Conservation (phyloP, 805 yeast genomes). For the Spathaspora sp. region DNA sequence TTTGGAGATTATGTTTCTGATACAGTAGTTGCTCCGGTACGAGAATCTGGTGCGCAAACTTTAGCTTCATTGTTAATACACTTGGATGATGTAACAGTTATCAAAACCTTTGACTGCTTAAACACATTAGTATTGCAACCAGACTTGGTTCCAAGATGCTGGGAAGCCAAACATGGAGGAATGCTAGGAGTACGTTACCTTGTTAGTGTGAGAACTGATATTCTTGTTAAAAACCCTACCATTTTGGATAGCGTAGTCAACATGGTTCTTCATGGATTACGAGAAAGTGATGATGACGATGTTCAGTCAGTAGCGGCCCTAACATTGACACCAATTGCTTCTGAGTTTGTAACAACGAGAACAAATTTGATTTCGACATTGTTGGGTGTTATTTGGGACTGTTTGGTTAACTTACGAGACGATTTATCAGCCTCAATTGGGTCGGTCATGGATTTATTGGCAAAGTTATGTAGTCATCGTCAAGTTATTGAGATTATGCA, state of each 20-base stretch:
- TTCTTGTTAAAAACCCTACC: slow-evolving; percentile 57
- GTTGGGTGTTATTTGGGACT: slow-evolving; percentile 82
- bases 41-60: slow-evolving; percentile 95
- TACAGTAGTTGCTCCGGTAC: slow-evolving; percentile 96
- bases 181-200: slow-evolving; percentile 89
- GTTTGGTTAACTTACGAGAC: slow-evolving; percentile 78
- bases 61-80: slow-evolving; percentile 85
- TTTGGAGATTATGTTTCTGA: slow-evolving; percentile 97
- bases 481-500: slow-evolving; percentile 74
- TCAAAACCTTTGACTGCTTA: slow-evolving; percentile 62
- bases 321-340: slow-evolving; percentile 83
- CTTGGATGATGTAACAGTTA: slow-evolving; percentile 54
- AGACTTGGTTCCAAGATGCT: slow-evolving; percentile 50
- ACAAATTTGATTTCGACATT: slow-evolving; percentile 46
- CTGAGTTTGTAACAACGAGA: slow-evolving; percentile 73
- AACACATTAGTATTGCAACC: slow-evolving; percentile 67
- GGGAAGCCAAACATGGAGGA: slow-evolving; percentile 99
- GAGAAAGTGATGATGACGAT: slow-evolving; percentile 74
- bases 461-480: slow-evolving; percentile 78
- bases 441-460: slow-evolving; percentile 89
- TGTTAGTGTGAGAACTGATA: slow-evolving; percentile 82
- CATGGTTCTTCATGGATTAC: slow-evolving; percentile 83
- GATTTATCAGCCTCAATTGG: slow-evolving; percentile 95
- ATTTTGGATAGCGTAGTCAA: slow-evolving; percentile 68
- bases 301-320: slow-evolving; percentile 97